Percentiles rank a stretch among this genome's conserved stretches.
Evolutionary conservation across 768 basidiomycete genomes (phyloP).

Genomic region (Boletus sp.): DNA sequence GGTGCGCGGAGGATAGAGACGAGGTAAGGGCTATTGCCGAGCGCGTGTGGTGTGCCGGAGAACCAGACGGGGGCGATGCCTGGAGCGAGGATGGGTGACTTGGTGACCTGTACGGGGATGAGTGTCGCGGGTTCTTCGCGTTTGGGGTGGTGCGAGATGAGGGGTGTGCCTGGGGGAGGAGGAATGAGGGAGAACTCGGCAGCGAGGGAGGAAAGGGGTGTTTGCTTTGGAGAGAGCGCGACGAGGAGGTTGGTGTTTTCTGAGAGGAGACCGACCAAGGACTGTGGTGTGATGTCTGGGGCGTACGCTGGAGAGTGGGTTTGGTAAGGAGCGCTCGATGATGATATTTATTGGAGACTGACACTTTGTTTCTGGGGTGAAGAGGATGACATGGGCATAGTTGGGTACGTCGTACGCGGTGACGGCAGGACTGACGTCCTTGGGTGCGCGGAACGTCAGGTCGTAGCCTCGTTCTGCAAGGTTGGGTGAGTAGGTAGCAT

Average conservation of each 20-base stretch:
- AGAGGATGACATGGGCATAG: constrained; percentile 84
- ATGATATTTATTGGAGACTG: constrained; percentile 1
- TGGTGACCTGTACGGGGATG: constrained; percentile 58
- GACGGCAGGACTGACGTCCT: constrained; percentile 63
- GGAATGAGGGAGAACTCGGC: constrained; percentile 90
- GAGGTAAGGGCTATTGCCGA: constrained; percentile 72
- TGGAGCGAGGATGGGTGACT: constrained; percentile 44
- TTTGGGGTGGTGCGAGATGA: constrained; percentile 83
- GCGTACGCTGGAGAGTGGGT: constrained; percentile 49
- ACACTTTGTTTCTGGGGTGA: constrained; percentile 87
- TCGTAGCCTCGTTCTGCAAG: constrained; percentile 74
- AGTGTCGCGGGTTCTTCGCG: constrained; percentile 61
- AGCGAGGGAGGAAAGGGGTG: constrained; percentile 71
- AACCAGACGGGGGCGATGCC: constrained; percentile 67
- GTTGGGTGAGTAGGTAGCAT: neutral
- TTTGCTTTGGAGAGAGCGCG: constrained; percentile 73
- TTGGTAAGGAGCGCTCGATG: neutral
- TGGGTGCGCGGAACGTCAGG: constrained; percentile 82
- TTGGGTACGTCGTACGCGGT: constrained; percentile 67
- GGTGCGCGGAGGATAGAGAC: constrained; percentile 82
- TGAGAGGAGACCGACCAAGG: constrained; percentile 66
- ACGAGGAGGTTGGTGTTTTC: constrained; percentile 80
- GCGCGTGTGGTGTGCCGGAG: constrained; percentile 63
- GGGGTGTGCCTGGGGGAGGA: constrained; percentile 77
- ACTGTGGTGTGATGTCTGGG: constrained; percentile 76